Evolutionary conservation across 2,329 filamentous ascomycete species (phyloP), one percentile per base, ranked within the genome.

Genomic region (Colletotrichum chlorophyti): DNA sequence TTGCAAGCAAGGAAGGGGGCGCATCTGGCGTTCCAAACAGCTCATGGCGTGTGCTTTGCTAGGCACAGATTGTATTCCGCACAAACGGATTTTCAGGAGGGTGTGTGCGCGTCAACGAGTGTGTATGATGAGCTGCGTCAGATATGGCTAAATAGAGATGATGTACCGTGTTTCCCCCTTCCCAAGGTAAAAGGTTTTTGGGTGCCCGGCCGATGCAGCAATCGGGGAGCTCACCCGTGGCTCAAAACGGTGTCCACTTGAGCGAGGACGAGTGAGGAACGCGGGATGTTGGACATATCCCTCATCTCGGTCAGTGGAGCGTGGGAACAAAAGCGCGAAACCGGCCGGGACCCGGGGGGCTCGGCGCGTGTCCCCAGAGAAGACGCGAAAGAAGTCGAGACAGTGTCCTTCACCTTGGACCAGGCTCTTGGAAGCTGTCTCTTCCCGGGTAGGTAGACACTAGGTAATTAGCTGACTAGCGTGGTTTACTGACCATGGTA

Each of bases 341-440:
- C 34, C 49, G 48, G 54, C 54, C 54, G 54, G 54, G 41, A 47
- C 53, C 53, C 41, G 54, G 54, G 41, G 48, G 48, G 27, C 49
- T 41, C 54, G 53, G 49, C 49, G 54, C 42, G 34, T 21, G 54
- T 58, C 54, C 42, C 54, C 49, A 41, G 53, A 38, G 37, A 31
- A 35, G 31, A 31, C 31, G 42, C 19, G 24, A 40, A 6, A 40
- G 51, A 47, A 19, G 51, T 53, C 26, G 51, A 58, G 54, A 58
- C 54, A 27, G 29, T 24, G 41, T 58, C 54, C 54, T n/a, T n/a
- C n/a, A n/a, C n/a, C n/a, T 53, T 27, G 49, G 54, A 53, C 49
- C 54, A 53, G 54, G 54, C 54, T 58, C 54, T 46, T 58, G 54
- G 54, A 53, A 58, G 54, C 54, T 53, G 41, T 49, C 21, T n/a